phyloP scores from a whole-genome alignment of 1,139 yeast species.

The Pneumocystis wakefieldiae region DNA sequence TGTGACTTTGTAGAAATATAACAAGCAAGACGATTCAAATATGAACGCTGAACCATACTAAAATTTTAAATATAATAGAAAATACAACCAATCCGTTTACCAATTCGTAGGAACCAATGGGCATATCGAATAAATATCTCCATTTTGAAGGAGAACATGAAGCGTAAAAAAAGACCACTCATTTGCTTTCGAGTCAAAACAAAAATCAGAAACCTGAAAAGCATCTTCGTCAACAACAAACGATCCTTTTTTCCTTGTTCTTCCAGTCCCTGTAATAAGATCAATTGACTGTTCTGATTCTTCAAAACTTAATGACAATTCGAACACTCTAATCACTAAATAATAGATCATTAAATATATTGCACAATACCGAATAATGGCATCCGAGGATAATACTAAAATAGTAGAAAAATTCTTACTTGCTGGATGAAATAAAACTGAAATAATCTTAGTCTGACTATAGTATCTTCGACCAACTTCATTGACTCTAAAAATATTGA shows the following conservation, averaged over 20 bases:
- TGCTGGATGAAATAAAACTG: conserved; percentile 8
- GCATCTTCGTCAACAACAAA: conserved; percentile 6
- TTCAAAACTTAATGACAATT: conserved; percentile 6
- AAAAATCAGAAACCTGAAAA: conserved; percentile 1
- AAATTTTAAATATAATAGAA: not conserved
- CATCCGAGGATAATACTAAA: conserved; percentile 7
- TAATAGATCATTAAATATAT: not conserved
- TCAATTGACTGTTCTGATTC: conserved; percentile 8
- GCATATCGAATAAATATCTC: conserved; percentile 5
- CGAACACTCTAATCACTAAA: conserved; percentile 4
- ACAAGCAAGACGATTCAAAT: conserved; percentile 4
- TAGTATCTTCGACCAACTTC: conserved; percentile 2
- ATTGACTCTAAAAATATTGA: not conserved
- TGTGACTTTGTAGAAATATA: not conserved
- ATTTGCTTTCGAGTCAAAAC: conserved; percentile 9
- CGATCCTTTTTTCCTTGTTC: not conserved
- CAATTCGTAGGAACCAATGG: conserved; percentile 8
- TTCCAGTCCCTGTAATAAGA: not conserved
- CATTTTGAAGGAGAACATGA: conserved; percentile 4
- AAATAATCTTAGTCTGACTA: not conserved
- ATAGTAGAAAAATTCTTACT: conserved; percentile 5
- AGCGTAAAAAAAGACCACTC: conserved; percentile 9
- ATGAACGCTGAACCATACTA: not conserved
- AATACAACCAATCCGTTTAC: not conserved
- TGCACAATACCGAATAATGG: not conserved